Base-by-base conservation (phyloP, 768 basidiomycete species). In the Agaricus sinodeliciosus region DNA sequence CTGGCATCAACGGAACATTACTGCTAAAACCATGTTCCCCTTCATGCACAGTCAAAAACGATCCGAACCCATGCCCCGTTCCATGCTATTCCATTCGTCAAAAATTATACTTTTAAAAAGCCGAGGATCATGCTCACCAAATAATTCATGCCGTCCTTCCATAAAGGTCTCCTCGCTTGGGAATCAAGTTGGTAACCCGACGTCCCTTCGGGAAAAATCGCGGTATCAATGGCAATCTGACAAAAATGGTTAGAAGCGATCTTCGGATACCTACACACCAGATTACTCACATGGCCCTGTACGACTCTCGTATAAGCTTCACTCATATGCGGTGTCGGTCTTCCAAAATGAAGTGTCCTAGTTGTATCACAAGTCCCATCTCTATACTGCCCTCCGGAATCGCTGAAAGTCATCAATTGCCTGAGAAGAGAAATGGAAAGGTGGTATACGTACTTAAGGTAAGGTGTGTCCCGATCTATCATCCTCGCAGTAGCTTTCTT, bases 251-350 rank as follows among this genome's bases (percentile, higher is more conserved):
- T 51, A 54, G 51, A 66, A 60, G 44, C 46, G 35, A 50, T 58
- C 54, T 50, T 62, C 57, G 43, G 37, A 34, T 44, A 37, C 31
- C 56, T 27, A 27, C 46, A 48, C 11, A 53, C 35, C 25, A 31
- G 36, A 37, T n/a, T 18, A 78, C 89, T 62, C 73, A 92, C 90
- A 71, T 99, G 96, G 7, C 94, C 95, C 69, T 99, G 96, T 53
- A 99, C 66, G 40, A 98, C 96, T 43, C 93, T 78, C 27, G 96
- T 99, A 68, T 84, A 99, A 1, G 95, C 93, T 58, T 94, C 87
- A 64, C 82, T 85, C 65, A 91, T 85, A 57, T 91, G 87, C n/a
- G 74, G 55, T n/a, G 85, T 82, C 6, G 90, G 89, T n/a, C 84
- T 79, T 39, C 93, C 92, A 62, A 94, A 90, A 70, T 92, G 89